Evolutionary conservation across 352 stramenopile genomes (phyloP), one percentile per base, ranked within the genome.

Genomic region (Phytophthora tentaculata): DNA sequence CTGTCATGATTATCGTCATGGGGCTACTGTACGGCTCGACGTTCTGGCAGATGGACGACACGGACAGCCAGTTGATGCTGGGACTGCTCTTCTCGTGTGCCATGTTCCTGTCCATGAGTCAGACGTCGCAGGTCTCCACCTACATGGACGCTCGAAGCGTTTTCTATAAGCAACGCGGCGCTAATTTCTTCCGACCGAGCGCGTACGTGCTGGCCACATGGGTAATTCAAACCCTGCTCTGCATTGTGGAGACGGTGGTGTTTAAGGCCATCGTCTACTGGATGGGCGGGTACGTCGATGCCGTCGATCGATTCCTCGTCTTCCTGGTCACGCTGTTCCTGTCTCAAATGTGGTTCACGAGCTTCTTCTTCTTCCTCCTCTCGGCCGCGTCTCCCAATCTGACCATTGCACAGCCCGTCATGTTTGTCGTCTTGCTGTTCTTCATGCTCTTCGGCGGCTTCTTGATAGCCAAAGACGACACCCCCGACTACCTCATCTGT

Each of bases 101-200:
- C 28, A 92, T 98, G 69, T 97, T 96, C 64, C 71, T 96, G 5
- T 89, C 84, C 5, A 66, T 98, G 58, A 87, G 88, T 22, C 81
- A 89, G 28, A 90, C 93, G 23, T 73, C 89, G 0, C 83, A 95
- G 58, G 72, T 98, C 13, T 71, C 89, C 14, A 86, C 81, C 22
- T 92, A 94, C 56, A 91, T 97, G 60, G 77, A 86, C 14, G 78
- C 76, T 14, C 85, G 84, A 14, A 53, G 50, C 0, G 70, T 94
- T 17, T 98, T 96, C 73, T 97, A 97, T 81, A 97, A 97, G 66
- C 92, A 98, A 29, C 79, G 81, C 4, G 86, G 91, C 16, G 79
- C 82, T 9, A 97, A 97, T 68, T 97, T 97, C 58, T 96, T 92
- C 65, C 84, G 86, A n/a, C 77, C 91, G 10, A 87, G 80, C 1